phyloP scores from a whole-genome alignment of 345 rosid genomes.

The Arabis alpina region DNA sequence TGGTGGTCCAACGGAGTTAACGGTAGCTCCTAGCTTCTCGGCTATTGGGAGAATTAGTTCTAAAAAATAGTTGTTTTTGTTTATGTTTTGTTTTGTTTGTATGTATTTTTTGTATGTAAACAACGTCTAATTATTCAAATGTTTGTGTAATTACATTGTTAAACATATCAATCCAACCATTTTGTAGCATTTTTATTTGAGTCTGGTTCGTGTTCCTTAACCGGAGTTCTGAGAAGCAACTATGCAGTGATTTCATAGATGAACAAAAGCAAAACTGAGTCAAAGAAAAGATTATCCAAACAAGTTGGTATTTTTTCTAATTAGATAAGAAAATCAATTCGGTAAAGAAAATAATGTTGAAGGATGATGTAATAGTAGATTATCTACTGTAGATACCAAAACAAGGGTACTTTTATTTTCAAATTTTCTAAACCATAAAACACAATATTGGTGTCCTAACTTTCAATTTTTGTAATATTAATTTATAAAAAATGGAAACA shows the following conservation, averaged over 20 bases:
- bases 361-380: constrained; percentile 3
- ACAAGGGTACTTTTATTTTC: constrained; percentile 17
- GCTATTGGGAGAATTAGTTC: constrained; percentile 48
- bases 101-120: not conserved
- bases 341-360: not conserved
- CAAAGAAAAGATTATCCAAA: too few relatives aligned
- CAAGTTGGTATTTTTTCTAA: not conserved
- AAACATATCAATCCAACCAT: not conserved
- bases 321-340: not conserved
- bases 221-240: too few relatives aligned
- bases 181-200: not conserved
- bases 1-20: constrained; percentile 17
- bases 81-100: too few relatives aligned
- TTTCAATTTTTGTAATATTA: constrained; percentile 20
- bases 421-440: constrained; percentile 32
- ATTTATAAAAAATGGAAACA: not conserved
- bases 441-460: constrained; percentile 46
- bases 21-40: constrained; percentile 51
- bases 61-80: constrained; percentile 8
- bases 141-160: not conserved
- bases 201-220: too few relatives aligned
- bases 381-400: not conserved
- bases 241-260: too few relatives aligned
- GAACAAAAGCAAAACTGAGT: too few relatives aligned
- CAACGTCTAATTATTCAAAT: not conserved